These are phyloP conservation scores for Avena sativa DNA, from an alignment of 176 grass and related monocot species.

Conservation along the genomic window DNA sequence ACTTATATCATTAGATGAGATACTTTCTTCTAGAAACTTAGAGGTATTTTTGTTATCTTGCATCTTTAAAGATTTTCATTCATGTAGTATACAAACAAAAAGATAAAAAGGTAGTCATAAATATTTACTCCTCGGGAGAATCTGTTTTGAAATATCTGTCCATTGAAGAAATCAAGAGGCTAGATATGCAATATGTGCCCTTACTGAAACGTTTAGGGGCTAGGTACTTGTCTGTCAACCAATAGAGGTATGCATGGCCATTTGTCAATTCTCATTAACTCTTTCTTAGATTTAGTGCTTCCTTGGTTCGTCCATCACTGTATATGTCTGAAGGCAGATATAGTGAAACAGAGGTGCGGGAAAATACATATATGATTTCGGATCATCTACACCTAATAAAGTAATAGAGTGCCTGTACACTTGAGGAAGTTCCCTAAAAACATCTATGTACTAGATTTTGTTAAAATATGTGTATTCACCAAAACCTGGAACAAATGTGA, in stretches of 20 bases:
- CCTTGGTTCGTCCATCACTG: not conserved
- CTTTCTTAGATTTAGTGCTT: not conserved
- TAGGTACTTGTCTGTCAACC: not conserved
- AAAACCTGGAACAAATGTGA: not conserved
- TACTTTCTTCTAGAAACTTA: slow-evolving; percentile 81
- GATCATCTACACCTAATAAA: not conserved
- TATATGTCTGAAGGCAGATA: not conserved
- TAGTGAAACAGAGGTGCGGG: not conserved
- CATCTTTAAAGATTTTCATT: slow-evolving; percentile 21
- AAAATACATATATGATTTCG: not conserved
- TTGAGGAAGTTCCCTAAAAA: not conserved
- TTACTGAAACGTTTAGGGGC: not conserved
- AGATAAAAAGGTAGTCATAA: not conserved
- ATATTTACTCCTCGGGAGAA: not conserved
- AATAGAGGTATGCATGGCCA: not conserved
- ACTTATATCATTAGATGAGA: slow-evolving; percentile 77
- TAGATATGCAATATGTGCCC: not conserved
- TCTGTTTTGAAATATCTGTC: not conserved
- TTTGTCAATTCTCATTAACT: not conserved
- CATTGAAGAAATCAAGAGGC: not conserved
- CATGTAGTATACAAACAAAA: slow-evolving; percentile 8
- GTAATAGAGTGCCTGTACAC: not conserved
- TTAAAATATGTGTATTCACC: not conserved
- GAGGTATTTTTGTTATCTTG: slow-evolving; percentile 61
- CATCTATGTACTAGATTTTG: not conserved